Percentiles rank a stretch among this genome's conserved stretches.
These are phyloP conservation scores for Danielozyma ontarioensis DNA, from an alignment of 805 yeast species.

Conservation along the genomic window DNA sequence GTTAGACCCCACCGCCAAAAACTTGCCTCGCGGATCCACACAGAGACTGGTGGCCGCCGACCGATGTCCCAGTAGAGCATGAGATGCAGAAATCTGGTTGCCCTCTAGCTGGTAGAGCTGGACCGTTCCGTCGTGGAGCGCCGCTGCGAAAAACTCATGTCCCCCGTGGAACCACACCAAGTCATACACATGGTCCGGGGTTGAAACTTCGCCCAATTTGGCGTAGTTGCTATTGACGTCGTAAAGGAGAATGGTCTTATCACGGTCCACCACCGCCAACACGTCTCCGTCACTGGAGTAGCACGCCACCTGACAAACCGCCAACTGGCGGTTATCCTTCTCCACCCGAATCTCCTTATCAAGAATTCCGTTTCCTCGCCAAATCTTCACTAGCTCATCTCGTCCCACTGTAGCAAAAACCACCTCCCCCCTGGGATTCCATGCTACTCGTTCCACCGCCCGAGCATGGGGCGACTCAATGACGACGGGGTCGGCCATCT, in stretches of 20 bases:
- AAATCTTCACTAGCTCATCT: constrained; percentile 41
- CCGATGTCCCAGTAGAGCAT: constrained; percentile 39
- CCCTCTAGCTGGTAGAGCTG: constrained; percentile 16
- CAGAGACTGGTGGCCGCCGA: constrained; percentile 43
- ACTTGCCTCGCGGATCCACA: constrained; percentile 50
- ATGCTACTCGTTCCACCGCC: constrained; percentile 37
- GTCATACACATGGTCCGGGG: constrained; percentile 29
- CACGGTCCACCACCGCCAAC: constrained; percentile 40
- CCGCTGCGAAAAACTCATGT: constrained; percentile 28
- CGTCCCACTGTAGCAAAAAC: constrained; percentile 45
- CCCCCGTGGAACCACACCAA: constrained; percentile 43
- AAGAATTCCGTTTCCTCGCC: constrained; percentile 38
- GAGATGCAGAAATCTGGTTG: too few species aligned
- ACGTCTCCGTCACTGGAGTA: constrained; percentile 46
- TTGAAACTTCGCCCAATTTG: constrained; percentile 15
- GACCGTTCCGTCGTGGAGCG: constrained; percentile 44
- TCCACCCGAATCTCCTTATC: constrained; percentile 26
- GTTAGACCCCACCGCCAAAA: constrained; percentile 48
- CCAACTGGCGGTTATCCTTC: constrained; percentile 5
- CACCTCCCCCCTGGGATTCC: constrained; percentile 46
- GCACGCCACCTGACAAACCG: constrained; percentile 13
- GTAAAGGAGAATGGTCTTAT: constrained; percentile 31
- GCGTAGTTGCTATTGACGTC: constrained; percentile 26
- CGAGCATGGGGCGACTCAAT: constrained; percentile 38
- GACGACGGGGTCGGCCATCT: constrained; percentile 29